Evolutionary conservation across 345 rosid species (phyloP), one percentile per base, ranked within the genome.

Genomic region (Dipteronia sinensis): DNA sequence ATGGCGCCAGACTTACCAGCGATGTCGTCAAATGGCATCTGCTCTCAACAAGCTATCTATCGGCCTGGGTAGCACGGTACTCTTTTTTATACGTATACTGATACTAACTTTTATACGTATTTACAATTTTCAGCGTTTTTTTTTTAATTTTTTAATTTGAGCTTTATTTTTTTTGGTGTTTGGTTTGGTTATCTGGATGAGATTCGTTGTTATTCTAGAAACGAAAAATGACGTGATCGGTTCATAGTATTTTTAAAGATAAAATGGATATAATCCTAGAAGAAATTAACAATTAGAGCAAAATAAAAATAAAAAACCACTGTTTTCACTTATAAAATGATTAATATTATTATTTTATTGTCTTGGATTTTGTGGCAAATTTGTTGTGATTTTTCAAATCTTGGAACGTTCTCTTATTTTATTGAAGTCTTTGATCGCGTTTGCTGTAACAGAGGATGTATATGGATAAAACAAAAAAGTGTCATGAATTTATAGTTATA

Each of bases 11-110:
- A 96, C 97, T 25, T 90, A 92, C 79, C 80, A 67, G 20, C 96
- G 99, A 0, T 94, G 98, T 85, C 92, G 95, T 34, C 90, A 90
- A 8, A 78, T 96, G 71, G 99, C 99, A 15, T 92, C 99, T 61
- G 97, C 99, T 63, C 92, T 96, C 73, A 76, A 80, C 72, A 76
- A n/a, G 7, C 93, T 76, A 76, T 88, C 92, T 64, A 38, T 95
- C 81, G 97, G 97, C 71, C 74, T 78, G 20, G 95, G 99, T 65
- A 76, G 81, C 76, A 91, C 97, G 94, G 99, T 95, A 81, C 29
- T 76, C 6, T 61, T 5, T 58, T 1, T 46, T 20, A 27, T 34
- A 0, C 7, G 1, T 16, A 4, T 15, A 59, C 16, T 8, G 2
- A 13, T 44, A 6, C 11, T 1, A 71, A 49, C 40, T 13, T 27